Conservation (phyloP, 2,329 filamentous ascomycete species). For the Immersiporthe knoxdaviesiana region DNA sequence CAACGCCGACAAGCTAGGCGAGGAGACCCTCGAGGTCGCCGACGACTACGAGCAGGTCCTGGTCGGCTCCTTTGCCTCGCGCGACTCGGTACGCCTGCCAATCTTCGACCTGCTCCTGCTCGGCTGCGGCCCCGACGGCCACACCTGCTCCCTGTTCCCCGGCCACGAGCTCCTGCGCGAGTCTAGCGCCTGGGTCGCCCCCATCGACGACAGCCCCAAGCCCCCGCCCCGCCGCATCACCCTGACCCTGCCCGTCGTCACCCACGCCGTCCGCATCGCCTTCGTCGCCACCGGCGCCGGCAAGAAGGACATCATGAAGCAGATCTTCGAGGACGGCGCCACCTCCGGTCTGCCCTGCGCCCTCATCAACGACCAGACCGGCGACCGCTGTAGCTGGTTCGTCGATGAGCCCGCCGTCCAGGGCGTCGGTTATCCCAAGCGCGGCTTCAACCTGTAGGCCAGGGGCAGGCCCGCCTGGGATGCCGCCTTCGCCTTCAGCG, state of each 20-base stretch:
- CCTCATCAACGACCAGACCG: conserved; percentile 81
- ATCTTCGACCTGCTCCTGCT: conserved; percentile 94
- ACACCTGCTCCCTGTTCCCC: conserved; percentile 96
- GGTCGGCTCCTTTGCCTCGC: conserved; percentile 82
- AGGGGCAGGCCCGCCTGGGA: conserved; percentile 42
- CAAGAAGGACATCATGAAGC: conserved; percentile 90
- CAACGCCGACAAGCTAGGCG: conserved; percentile 62
- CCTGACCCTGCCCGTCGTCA: conserved; percentile 86
- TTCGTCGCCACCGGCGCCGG: conserved; percentile 89
- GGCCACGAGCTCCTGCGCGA: conserved; percentile 86
- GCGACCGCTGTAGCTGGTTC: conserved; percentile 94
- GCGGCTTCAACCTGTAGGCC: conserved; percentile 63
- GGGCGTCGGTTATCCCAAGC: conserved; percentile 79
- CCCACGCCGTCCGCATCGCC: conserved; percentile 81
- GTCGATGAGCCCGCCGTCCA: conserved; percentile 85
- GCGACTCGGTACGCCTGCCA: conserved; percentile 91
- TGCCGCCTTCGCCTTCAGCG: conserved; percentile 10
- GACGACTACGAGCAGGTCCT: conserved; percentile 91
- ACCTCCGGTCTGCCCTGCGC: conserved; percentile 76
- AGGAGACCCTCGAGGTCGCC: conserved; percentile 85
- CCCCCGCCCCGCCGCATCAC: conserved; percentile 90
- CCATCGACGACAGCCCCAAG: conserved; percentile 93
- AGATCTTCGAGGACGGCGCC: conserved; percentile 81
- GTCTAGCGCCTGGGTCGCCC: conserved; percentile 86
- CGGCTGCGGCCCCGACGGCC: conserved; percentile 92